phyloP scores from a whole-genome alignment of 2,329 filamentous ascomycete genomes.

The Paramyrothecium sp. region DNA sequence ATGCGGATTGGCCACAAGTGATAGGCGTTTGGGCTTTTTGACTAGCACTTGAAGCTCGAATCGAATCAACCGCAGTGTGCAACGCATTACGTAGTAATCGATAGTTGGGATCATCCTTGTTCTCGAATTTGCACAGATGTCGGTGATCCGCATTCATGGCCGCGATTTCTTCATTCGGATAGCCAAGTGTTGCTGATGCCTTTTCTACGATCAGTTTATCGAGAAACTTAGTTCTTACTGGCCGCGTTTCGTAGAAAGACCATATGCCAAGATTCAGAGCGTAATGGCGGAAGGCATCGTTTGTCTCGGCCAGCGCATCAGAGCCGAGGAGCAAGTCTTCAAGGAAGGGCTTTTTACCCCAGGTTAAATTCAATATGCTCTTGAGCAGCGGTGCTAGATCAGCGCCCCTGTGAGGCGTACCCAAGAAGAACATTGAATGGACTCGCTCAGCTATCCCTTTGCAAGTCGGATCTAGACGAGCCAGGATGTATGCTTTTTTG shows the following conservation, averaged over 20 bases:
- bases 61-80: not conserved
- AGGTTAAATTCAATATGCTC: not conserved
- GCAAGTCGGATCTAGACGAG: not conserved
- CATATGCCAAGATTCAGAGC: not conserved
- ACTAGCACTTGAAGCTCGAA: not conserved
- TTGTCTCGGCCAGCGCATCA: not conserved
- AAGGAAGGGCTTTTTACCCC: not conserved
- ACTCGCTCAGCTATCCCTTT: not conserved
- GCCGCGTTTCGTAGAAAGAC: not conserved
- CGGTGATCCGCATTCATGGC: not conserved
- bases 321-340: not conserved
- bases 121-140: not conserved
- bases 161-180: not conserved
- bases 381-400: not conserved
- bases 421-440: not conserved
- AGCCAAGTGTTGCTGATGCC: not conserved
- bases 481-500: constrained; percentile 1
- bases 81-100: not conserved
- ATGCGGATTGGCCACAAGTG: not conserved
- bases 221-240: not conserved
- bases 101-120: not conserved
- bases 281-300: not conserved
- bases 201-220: not conserved
- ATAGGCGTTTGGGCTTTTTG: not conserved
- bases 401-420: not conserved